Conservation (phyloP, 2,329 filamentous ascomycete species). For the Fusarium udum region DNA sequence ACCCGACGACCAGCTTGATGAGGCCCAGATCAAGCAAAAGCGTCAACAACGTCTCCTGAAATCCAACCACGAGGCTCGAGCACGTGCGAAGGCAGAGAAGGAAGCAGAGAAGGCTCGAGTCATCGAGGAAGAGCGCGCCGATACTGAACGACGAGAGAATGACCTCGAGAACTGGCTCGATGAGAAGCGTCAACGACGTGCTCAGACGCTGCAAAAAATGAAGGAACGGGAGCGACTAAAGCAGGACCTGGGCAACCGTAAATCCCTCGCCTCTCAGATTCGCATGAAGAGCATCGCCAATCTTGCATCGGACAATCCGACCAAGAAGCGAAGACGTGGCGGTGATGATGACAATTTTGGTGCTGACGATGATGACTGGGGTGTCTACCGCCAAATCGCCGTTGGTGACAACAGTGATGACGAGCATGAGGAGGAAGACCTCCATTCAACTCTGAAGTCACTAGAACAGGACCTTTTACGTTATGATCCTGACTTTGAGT, state of each 20-base stretch:
- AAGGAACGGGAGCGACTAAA: conserved; percentile 94
- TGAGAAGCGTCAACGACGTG: conserved; percentile 79
- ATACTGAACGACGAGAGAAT: conserved; percentile 83
- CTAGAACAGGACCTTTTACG: conserved; percentile 87
- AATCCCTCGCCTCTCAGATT: conserved; percentile 94
- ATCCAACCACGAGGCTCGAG: conserved; percentile 91
- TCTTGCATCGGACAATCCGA: conserved; percentile 86
- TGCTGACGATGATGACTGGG: conserved; percentile 97
- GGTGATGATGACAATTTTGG: conserved; percentile 97
- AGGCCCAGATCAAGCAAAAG: conserved; percentile 90
- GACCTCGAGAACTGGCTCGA: conserved; percentile 88
- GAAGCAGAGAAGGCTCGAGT: conserved; percentile 87
- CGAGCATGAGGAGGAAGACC: conserved; percentile 91
- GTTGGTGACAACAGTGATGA: conserved; percentile 85
- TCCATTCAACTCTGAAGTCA: conserved; percentile 74
- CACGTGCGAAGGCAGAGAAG: conserved; percentile 95
- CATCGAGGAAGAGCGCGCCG: conserved; percentile 83
- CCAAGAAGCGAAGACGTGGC: conserved; percentile 84
- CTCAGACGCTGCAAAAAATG: conserved; percentile 79
- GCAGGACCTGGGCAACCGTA: conserved; percentile 93
- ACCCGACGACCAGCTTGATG: conserved; percentile 91
- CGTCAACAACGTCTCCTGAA: conserved; percentile 92
- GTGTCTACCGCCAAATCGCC: conserved; percentile 92
- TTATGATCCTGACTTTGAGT: conserved; percentile 88
- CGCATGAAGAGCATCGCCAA: conserved; percentile 99